phyloP scores from a whole-genome alignment of 345 rosid species.

The Kernera saxatilis region DNA sequence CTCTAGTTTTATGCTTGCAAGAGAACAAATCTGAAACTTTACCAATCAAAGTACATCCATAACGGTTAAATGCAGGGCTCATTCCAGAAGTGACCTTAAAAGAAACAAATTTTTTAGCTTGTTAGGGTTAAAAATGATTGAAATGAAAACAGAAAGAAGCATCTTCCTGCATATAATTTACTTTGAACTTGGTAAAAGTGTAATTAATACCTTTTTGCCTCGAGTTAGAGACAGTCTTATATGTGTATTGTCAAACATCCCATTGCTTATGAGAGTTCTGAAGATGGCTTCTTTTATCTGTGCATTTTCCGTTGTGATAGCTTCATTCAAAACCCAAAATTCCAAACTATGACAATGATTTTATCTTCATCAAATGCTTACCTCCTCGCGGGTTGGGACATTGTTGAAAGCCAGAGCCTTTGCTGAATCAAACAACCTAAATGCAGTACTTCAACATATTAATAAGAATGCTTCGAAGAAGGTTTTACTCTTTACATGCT shows the following conservation, averaged over 20 bases:
- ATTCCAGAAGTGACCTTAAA: conserved; percentile 87
- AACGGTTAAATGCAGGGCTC: conserved; percentile 88
- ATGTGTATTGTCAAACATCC: conserved; percentile 85
- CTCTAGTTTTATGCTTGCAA: background rate
- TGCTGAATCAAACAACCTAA: conserved; percentile 84
- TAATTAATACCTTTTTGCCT: conserved; percentile 63
- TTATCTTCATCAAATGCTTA: conserved; percentile 16
- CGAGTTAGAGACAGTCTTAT: conserved; percentile 83
- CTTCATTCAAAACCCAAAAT: background rate
- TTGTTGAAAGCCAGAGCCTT: conserved; percentile 84
- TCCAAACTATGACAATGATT: background rate
- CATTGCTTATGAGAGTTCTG: conserved; percentile 74
- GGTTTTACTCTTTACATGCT: background rate
- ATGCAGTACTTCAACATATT: conserved; percentile 1
- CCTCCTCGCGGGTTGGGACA: conserved; percentile 76
- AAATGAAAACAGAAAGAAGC: background rate
- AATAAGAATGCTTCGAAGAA: background rate
- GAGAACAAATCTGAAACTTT: conserved; percentile 2
- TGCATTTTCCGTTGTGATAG: background rate
- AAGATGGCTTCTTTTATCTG: conserved; percentile 87
- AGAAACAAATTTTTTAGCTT: background rate
- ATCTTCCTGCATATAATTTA: background rate
- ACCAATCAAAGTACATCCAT: conserved; percentile 90
- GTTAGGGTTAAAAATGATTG: background rate
- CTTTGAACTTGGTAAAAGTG: background rate